A percentile compares a stretch with the other conserved stretches of the same genome.
phyloP scores from a whole-genome alignment of 192 early-diverging fungal species.

The Haplosporangium gracile region DNA sequence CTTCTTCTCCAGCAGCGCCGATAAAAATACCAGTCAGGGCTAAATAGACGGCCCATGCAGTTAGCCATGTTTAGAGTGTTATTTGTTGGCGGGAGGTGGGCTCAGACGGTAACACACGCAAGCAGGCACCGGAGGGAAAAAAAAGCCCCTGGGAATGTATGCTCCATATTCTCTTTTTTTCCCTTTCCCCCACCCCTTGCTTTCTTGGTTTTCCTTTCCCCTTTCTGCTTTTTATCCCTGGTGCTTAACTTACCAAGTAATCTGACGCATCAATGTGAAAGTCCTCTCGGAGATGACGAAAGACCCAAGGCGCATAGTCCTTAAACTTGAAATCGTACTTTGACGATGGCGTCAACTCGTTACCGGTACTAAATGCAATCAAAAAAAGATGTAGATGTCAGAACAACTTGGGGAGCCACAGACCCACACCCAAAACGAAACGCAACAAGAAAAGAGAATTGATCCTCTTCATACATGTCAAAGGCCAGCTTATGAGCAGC shows the following conservation, averaged over 20 bases:
- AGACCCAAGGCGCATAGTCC: constrained; percentile 98
- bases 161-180: not conserved
- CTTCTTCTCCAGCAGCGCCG: not conserved
- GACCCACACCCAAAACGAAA: not conserved
- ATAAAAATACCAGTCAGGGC: not conserved
- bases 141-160: not conserved
- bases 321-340: constrained; percentile 99
- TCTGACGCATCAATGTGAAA: constrained; percentile 92
- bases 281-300: constrained; percentile 86
- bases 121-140: not conserved
- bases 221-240: not conserved
- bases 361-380: constrained; percentile 75
- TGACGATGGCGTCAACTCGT: constrained; percentile 92
- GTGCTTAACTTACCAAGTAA: constrained; percentile 76
- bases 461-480: constrained; percentile 75
- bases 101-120: not conserved
- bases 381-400: not conserved
- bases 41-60: constrained; percentile 6
- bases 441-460: not conserved
- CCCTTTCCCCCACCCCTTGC: not conserved
- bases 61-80: not conserved
- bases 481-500: constrained; percentile 94
- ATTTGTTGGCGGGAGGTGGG: constrained; percentile 1
- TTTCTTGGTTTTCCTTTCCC: not conserved
- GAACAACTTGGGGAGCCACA: not conserved